Percentiles rank a stretch among this genome's conserved stretches.
Evolutionary conservation across 495 filamentous ascomycete species (phyloP).

Genomic region (Daldinia caldariorum): DNA sequence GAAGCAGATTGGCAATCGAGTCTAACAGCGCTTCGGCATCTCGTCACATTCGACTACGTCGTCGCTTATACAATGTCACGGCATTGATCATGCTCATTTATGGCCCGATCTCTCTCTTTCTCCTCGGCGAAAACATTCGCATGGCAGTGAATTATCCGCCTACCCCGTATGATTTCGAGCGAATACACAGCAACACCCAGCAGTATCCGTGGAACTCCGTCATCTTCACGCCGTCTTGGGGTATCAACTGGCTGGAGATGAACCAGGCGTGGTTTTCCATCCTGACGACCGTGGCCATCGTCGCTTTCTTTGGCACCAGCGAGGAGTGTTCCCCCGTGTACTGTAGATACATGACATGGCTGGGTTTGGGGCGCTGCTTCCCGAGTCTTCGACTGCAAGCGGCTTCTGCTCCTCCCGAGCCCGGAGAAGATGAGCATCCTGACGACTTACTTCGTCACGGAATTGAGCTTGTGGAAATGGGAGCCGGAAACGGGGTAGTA

Average conservation of each 20-base stretch:
- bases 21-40: constrained; percentile 55
- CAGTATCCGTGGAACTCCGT: constrained; percentile 67
- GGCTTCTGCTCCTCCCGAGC: too few relatives aligned
- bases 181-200: constrained; percentile 47
- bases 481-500: not conserved
- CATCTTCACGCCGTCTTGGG: constrained; percentile 66
- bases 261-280: constrained; percentile 77
- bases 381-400: constrained; percentile 45
- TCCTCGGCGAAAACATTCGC: constrained; percentile 66
- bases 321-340: constrained; percentile 81
- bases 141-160: constrained; percentile 56
- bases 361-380: constrained; percentile 63
- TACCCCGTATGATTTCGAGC: constrained; percentile 56
- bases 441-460: not conserved
- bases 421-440: not conserved
- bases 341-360: constrained; percentile 58
- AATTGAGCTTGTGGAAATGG: constrained; percentile 2
- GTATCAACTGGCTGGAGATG: constrained; percentile 54
- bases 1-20: constrained; percentile 68
- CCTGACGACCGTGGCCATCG: constrained; percentile 67
- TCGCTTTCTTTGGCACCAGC: constrained; percentile 84
- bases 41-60: constrained; percentile 68
- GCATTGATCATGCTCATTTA: constrained; percentile 71
- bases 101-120: constrained; percentile 69
- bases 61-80: constrained; percentile 82